Evolutionary conservation across 106 monocot species (phyloP), one percentile per base, ranked within the genome.

Genomic region (Gastrodia elata): DNA sequence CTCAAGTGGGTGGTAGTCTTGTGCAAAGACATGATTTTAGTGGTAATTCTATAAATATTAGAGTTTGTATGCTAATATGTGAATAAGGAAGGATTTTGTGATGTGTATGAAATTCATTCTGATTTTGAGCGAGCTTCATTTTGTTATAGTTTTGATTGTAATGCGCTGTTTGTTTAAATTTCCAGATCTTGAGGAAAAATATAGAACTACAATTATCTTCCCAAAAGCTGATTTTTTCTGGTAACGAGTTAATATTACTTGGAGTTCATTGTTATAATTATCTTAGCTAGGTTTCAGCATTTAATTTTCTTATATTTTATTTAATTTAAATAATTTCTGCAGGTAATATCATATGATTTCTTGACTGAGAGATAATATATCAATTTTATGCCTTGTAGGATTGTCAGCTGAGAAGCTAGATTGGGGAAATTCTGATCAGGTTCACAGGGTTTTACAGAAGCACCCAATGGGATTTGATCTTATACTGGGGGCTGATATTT

Each of bases 401-500:
- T 79, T 97, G 65, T 71, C 77, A 65, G 80, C 83, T 18, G 86
- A 88, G 74, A 93, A 93, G 67, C 79, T 97, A 61, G 97, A 97
- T 41, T 97, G 97, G 97, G 97, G 90, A 74, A 75, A 85, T 77
- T 39, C 15, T 48, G 82, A 83, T 73, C 84, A 97, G 16, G 71
- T 89, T 7, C 52, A 28, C 22, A 38, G 77, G 38, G 84, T 97
- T 73, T 68, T 86, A 18, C 73, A 84, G 36, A 90, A 90, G 46
- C 68, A 92, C 70, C 81, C 87, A 41, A 37, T 16, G 48, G 96
- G 96, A 55, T 97, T 97, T 86, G 96, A 92, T 81, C 78, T 97
- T 38, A 65, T 97, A 79, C 83, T 97, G 69, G 96, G 96, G 78
- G 92, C 96, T 76, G 96, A 97, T 79, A 97, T 97, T 70, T 97